These are phyloP conservation scores for Rhizoctonia solani DNA, from an alignment of 1,284 basidiomycete species.

Conservation along the genomic window DNA sequence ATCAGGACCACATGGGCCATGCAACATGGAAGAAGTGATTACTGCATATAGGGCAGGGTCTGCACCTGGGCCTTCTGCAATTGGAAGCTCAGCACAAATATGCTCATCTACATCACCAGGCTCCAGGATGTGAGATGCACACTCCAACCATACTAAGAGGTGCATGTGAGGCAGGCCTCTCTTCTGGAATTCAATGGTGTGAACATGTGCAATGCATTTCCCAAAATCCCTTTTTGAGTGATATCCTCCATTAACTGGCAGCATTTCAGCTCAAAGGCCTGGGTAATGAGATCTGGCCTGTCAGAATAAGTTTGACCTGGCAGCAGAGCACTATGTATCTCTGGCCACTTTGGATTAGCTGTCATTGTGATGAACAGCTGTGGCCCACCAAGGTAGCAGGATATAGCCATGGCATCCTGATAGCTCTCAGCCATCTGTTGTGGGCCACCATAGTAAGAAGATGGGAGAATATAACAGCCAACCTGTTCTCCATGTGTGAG, in stretches of 20 bases:
- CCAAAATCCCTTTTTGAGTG: conserved; percentile 46
- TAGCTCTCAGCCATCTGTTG: conserved; percentile 50
- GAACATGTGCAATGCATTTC: conserved; percentile 46
- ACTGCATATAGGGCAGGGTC: conserved; percentile 49
- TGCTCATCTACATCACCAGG: conserved; percentile 48
- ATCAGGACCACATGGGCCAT: conserved; percentile 51
- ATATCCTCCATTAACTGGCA: conserved; percentile 49
- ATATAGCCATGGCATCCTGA: conserved; percentile 54
- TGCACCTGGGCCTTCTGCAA: conserved; percentile 45
- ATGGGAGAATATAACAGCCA: conserved; percentile 50
- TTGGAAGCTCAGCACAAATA: conserved; percentile 53
- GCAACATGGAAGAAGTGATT: conserved; percentile 50
- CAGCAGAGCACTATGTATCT: conserved; percentile 50
- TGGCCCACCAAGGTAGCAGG: conserved; percentile 44
- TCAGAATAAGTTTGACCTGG: conserved; percentile 50
- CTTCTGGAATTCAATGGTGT: conserved; percentile 58
- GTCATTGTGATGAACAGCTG: conserved; percentile 56
- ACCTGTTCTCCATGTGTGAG: conserved; percentile 37
- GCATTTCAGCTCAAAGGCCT: conserved; percentile 53
- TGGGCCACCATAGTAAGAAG: conserved; percentile 50
- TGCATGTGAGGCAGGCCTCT: conserved; percentile 56
- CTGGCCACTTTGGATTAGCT: conserved; percentile 53
- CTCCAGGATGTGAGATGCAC: conserved; percentile 43
- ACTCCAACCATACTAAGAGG: conserved; percentile 49
- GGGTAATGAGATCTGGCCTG: conserved; percentile 52